Evolutionary conservation across 1,139 yeast species (phyloP).

Genomic region (Geotrichum candidum): DNA sequence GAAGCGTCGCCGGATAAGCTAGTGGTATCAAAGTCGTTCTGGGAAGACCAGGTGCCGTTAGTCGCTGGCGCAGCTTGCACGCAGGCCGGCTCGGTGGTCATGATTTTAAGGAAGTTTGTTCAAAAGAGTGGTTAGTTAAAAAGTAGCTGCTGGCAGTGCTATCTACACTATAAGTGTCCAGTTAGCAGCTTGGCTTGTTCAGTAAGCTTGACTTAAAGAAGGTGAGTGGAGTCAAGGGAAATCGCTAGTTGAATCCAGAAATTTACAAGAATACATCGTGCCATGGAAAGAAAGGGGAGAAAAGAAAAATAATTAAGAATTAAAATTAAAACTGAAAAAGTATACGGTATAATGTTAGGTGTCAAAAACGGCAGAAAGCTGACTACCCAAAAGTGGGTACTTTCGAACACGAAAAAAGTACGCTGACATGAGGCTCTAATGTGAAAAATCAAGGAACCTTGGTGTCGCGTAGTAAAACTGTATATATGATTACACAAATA

Average conservation of each 20-base stretch:
- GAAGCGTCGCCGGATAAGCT: slow-evolving; percentile 4
- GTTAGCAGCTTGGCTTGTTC: not conserved
- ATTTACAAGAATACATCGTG: not conserved
- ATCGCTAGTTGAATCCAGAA: no score
- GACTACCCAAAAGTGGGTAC: not conserved
- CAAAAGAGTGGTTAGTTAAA: not conserved
- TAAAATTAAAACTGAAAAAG: not conserved
- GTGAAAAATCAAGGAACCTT: no score
- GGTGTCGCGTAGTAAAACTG: no score
- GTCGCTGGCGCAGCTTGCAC: not conserved
- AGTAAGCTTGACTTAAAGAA: not conserved
- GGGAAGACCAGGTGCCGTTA: not conserved
- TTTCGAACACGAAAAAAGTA: not conserved
- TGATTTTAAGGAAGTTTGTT: not conserved
- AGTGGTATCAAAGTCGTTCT: not conserved
- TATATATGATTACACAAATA: no score
- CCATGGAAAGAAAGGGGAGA: not conserved
- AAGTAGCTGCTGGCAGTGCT: not conserved
- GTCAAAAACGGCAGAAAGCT: not conserved
- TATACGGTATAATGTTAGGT: not conserved
- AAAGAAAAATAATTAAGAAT: not conserved
- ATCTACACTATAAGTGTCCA: not conserved
- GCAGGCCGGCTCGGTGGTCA: not conserved
- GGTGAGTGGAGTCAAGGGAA: not conserved
- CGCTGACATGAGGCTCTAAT: not conserved